phyloP scores from a whole-genome alignment of 768 basidiomycete species.

The Asterophora lycoperdoides region DNA sequence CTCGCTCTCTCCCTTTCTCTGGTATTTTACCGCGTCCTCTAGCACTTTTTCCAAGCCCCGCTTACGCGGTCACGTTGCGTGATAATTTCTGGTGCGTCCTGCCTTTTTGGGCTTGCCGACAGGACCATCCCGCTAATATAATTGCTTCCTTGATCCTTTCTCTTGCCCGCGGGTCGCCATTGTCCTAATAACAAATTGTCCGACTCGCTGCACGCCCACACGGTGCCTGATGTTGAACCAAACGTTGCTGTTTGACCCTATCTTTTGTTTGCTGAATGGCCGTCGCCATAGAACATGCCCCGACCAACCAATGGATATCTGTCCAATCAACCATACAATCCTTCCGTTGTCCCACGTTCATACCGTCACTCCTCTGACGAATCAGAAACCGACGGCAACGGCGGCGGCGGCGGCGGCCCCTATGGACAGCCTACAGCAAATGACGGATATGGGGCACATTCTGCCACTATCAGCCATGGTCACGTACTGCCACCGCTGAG shows the following conservation, averaged over 20 bases:
- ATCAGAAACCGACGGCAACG: conserved; percentile 14
- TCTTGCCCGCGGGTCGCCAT: conserved; percentile 1
- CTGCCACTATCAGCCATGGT: background rate
- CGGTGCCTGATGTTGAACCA: conserved; percentile 9
- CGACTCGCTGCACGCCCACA: conserved; percentile 2
- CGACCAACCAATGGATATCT: conserved; percentile 5
- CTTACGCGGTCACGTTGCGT: conserved; percentile 16
- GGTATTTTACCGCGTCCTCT: background rate
- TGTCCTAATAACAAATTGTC: background rate
- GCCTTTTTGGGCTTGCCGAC: conserved; percentile 13
- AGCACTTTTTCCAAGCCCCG: conserved; percentile 3
- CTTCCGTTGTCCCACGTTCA: conserved; percentile 13
- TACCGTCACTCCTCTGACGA: conserved; percentile 17
- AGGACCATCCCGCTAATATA: conserved; percentile 12
- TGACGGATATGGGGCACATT: conserved; percentile 7
- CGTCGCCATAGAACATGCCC: conserved; percentile 14
- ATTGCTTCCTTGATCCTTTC: conserved; percentile 1
- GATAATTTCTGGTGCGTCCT: conserved; percentile 14
- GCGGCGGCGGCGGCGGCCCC: conserved; percentile 12
- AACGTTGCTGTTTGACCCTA: conserved; percentile 12
- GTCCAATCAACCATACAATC: conserved; percentile 3
- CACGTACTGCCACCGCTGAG: background rate
- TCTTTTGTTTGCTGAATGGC: conserved; percentile 9
- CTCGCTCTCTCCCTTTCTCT: background rate
- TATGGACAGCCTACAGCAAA: conserved; percentile 7